Base-by-base conservation (phyloP, 2,329 filamentous ascomycete species). In the Neocatenulostroma microsporum region DNA sequence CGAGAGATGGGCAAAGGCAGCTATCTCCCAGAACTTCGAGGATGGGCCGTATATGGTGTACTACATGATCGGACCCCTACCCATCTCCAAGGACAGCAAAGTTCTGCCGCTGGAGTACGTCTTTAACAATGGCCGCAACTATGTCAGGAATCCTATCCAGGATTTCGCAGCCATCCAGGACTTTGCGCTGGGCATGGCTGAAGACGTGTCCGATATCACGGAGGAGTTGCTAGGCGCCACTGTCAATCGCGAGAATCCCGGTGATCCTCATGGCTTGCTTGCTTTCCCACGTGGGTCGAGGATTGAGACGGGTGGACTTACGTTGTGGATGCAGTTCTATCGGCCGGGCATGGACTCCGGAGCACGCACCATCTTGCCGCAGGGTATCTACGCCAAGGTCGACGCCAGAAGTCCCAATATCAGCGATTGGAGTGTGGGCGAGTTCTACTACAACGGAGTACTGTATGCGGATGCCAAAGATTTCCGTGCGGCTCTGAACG, bases 401-500 rank as follows among this genome's bases (percentile, higher is more conserved):
- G 67, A 78, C 44, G 53, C 73, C 1, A 73, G 68, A 0, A 68
- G 68, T 1, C 58, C 66, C 5, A 64, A 75, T 40, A 62, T 66
- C 9, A 57, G 57, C n/a, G 58, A 70, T 19, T 78, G 74, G 74
- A 42, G 24, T 6, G 42, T 49, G 8, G 58, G 63, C 3, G 64
- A 68, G 4, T 76, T 70, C 66, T 68, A 72, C 28, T 77, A 76
- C 47, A 68, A 74, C 41, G 66, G 66, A 21, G 49, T 70, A 5
- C 66, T 70, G 36, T 80, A 76, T 45, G 54, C 62, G 18, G 65
- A 65, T 4, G 68, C 64, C 2, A 60, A 72, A 13, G 62, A 62
- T 4, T 69, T 76, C 48, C 58, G 68, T 17, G 48, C 39, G 1
- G 69, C 70, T 2, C 65, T 67, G 41, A 60, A 56, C 32, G 49